These are phyloP conservation scores for Dendrocalamus sinicus DNA, from an alignment of 176 grass and related monocot genomes.

Conservation along the genomic window DNA sequence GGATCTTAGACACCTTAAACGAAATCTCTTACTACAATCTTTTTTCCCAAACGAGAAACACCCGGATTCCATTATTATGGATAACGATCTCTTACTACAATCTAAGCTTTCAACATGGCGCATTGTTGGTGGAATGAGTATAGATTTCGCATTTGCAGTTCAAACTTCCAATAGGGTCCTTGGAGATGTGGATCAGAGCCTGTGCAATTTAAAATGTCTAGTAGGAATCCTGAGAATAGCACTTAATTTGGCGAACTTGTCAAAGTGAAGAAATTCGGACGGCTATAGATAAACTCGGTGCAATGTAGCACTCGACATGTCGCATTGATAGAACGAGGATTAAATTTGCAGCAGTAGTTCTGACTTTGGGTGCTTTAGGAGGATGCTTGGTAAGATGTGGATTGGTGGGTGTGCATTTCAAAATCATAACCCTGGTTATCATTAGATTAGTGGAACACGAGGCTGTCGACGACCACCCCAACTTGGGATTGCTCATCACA, in stretches of 20 bases:
- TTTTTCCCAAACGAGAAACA: too few species aligned
- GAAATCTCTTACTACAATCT: neutral
- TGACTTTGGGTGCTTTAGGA: neutral
- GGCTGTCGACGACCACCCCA: neutral
- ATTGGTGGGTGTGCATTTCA: slow-evolving; percentile 14
- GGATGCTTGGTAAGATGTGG: slow-evolving; percentile 9
- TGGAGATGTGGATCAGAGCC: neutral
- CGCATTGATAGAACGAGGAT: neutral
- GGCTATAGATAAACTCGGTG: neutral
- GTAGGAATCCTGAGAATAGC: neutral
- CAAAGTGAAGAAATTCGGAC: neutral
- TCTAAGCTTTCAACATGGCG: neutral
- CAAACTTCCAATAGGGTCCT: neutral
- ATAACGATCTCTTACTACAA: neutral
- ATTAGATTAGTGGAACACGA: slow-evolving; percentile 13
- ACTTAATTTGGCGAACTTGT: neutral
- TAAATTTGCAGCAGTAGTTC: neutral
- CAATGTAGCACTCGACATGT: neutral
- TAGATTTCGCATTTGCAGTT: neutral
- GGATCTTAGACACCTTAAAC: neutral
- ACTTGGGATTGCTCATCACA: neutral
- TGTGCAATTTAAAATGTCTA: neutral
- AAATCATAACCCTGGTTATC: neutral
- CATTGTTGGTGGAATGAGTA: neutral
- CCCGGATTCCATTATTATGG: too few species aligned